Conservation (phyloP, 2,329 filamentous ascomycete species). For the Helicocarpus griseus region DNA sequence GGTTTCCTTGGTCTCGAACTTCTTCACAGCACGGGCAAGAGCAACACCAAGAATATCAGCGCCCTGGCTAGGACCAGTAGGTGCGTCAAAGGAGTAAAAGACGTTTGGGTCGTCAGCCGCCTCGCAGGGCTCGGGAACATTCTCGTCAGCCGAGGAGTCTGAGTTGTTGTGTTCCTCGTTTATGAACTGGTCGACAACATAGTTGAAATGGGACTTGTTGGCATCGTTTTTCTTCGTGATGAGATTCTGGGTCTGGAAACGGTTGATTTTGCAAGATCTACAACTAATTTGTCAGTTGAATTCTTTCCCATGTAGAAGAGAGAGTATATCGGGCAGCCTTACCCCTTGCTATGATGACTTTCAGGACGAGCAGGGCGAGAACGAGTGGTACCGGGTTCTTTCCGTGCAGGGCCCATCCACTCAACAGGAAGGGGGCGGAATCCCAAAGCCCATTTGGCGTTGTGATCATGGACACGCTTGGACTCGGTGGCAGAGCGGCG, state of each 20-base stretch:
- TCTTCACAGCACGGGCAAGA: slow-evolving; percentile 48
- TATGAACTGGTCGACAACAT: slow-evolving; percentile 26
- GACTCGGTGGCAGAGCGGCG: slow-evolving; percentile 44
- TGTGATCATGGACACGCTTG: slow-evolving; percentile 30
- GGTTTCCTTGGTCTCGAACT: slow-evolving; percentile 50
- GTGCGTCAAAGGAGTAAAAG: slow-evolving; percentile 45
- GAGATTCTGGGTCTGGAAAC: slow-evolving; percentile 9
- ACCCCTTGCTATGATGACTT: slow-evolving; percentile 13
- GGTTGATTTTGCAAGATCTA: not conserved
- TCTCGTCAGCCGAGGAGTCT: slow-evolving; percentile 25
- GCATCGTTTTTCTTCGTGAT: slow-evolving; percentile 14
- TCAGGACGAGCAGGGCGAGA: slow-evolving; percentile 9
- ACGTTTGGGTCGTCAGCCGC: slow-evolving; percentile 41
- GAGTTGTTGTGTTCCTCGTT: slow-evolving; percentile 16
- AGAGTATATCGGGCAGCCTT: slow-evolving; percentile 10
- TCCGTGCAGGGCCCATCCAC: not conserved
- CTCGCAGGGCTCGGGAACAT: slow-evolving; percentile 29
- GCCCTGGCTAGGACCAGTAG: slow-evolving; percentile 41
- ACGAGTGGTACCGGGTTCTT: not conserved
- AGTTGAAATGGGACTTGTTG: slow-evolving; percentile 19
- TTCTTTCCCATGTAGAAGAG: slow-evolving; percentile 5
- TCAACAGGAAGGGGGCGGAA: slow-evolving; percentile 11
- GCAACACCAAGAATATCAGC: slow-evolving; percentile 49
- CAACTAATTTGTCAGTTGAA: slow-evolving; percentile 3
- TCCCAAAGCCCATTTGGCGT: slow-evolving; percentile 32